Base-by-base conservation (phyloP, 2,329 filamentous ascomycete genomes). In the Ilyonectria destructans region DNA sequence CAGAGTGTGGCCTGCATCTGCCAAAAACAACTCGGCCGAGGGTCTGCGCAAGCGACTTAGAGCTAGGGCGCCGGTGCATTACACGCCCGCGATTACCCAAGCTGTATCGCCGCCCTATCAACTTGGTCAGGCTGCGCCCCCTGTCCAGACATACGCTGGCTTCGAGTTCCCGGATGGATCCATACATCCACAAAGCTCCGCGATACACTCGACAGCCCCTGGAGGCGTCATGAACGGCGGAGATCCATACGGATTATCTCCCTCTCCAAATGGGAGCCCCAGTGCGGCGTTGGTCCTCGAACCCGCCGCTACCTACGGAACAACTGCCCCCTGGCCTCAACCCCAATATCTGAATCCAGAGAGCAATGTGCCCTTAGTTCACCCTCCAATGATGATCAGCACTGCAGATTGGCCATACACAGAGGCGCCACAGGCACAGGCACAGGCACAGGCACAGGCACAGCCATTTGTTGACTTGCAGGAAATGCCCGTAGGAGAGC, bases 21-120 rank as follows among this genome's bases (percentile, higher is more conserved):
- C 17, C 33, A 43, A n/a, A 4, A 26, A 31, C 23, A 43, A 13
- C 21, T 8, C 23, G 6, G 43, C 43, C 7, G 54, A 58, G 15
- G 33, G 31, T 35, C 23, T 58, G 7, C 10, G 48, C 17, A 63
- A 63, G 35, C 61, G 61, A 23, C 33, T 15, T 4, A 63, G 23
- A 35, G 40, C 17, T 19, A 17, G 2, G 4, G 40, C 40, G 15
- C 17, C 6, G 19, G 40, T n/a, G 40, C 17, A 43, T 8, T 4
- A 7, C 7, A 8, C 8, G 40, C 40, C 15, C n/a, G 52, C 45
- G 31, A 62, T 33, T 29, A 57, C 19, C 19, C 45, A 9, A 21
- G 33, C 4, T 54, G 23, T 4, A 37, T 8, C 35, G 2, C 33
- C 23, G 23, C 31, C 52, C 33, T 40, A 31, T 58, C n/a, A 23